These are phyloP conservation scores for Volvox carteri DNA, from an alignment of 163 green algal species.

Conservation along the genomic window DNA sequence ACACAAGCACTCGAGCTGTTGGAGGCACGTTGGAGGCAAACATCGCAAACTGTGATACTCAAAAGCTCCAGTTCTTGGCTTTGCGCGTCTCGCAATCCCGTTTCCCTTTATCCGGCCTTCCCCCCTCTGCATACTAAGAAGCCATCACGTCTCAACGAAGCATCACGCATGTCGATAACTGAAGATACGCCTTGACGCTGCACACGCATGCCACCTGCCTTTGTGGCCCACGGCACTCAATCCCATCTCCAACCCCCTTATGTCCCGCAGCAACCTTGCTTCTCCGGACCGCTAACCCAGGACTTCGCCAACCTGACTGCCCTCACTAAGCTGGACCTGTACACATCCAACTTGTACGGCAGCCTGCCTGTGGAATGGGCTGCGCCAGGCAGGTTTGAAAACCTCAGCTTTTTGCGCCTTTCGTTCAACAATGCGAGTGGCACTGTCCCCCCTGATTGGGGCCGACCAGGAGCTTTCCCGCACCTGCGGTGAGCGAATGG, in stretches of 20 bases:
- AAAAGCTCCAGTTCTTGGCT: neutral
- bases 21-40: too few relatives aligned
- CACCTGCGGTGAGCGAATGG: neutral
- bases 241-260: neutral
- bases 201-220: too few relatives aligned
- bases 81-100: neutral
- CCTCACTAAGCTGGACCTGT: slow-evolving; percentile 49
- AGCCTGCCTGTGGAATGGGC: slow-evolving; percentile 42
- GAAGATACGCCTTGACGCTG: too few relatives aligned
- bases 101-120: neutral
- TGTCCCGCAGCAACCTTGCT: slow-evolving; percentile 18
- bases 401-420: slow-evolving; percentile 47
- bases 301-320: slow-evolving; percentile 20
- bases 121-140: too few relatives aligned
- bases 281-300: slow-evolving; percentile 16
- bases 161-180: too few relatives aligned
- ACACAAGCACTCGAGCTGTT: too few relatives aligned
- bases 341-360: slow-evolving; percentile 36
- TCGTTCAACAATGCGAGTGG: slow-evolving; percentile 56
- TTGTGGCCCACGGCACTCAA: too few relatives aligned
- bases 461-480: slow-evolving; percentile 24
- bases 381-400: neutral
- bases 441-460: slow-evolving; percentile 30
- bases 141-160: too few relatives aligned
- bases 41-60: too few relatives aligned